Evolutionary conservation across 1,284 basidiomycete species (phyloP).

Genomic region (Ceratobasidium sp.): DNA sequence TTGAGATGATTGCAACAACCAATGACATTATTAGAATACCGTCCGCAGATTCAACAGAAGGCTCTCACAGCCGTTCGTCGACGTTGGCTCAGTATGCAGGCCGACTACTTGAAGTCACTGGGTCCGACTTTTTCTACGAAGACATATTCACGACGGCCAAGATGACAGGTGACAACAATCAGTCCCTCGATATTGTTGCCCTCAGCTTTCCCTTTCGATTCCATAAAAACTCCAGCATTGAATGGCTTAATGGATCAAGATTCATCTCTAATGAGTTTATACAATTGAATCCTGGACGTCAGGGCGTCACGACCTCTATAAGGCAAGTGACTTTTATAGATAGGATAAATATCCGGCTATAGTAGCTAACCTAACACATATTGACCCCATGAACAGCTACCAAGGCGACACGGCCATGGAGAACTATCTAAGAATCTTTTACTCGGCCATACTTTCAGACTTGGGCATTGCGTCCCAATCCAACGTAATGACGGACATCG

Average conservation of each 20-base stretch:
- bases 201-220: no score
- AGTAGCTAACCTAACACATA: background rate
- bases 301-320: background rate
- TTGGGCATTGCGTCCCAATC: background rate
- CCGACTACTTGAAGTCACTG: background rate
- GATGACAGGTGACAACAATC: background rate
- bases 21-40: background rate
- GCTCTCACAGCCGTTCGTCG: background rate
- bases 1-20: background rate
- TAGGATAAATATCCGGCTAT: background rate
- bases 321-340: background rate
- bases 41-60: background rate
- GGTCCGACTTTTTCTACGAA: background rate
- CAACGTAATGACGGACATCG: background rate
- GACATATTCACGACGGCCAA: background rate
- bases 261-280: background rate
- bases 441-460: conserved; percentile 2
- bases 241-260: no score
- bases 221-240: no score
- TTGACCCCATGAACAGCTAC: background rate
- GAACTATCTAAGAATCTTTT: background rate
- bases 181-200: background rate
- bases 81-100: background rate
- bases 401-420: background rate
- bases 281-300: background rate